A percentile compares a stretch with the other conserved stretches of the same genome.
Conservation (phyloP, 805 yeast genomes). For the Peterozyma toletana region DNA sequence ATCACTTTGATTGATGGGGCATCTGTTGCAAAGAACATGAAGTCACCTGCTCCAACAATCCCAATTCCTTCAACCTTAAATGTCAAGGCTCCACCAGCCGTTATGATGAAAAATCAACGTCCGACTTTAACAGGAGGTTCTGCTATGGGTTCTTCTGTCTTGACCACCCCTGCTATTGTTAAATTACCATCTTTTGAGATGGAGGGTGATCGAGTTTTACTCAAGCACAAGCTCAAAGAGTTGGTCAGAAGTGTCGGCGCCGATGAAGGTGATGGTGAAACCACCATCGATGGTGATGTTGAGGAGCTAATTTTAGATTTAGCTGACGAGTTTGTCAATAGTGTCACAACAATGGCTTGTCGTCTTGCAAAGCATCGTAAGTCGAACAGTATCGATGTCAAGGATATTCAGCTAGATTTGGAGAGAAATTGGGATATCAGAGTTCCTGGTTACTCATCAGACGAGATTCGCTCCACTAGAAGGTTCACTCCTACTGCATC, state of each 20-base stretch:
- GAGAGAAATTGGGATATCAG: slow-evolving; percentile 94
- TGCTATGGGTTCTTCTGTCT: slow-evolving; percentile 61
- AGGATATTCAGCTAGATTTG: slow-evolving; percentile 85
- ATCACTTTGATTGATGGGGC: slow-evolving; percentile 10
- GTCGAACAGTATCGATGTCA: slow-evolving; percentile 77
- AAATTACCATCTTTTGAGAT: slow-evolving; percentile 79
- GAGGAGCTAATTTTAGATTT: slow-evolving; percentile 85
- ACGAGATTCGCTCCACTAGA: slow-evolving; percentile 75
- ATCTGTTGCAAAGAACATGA: slow-evolving; percentile 28
- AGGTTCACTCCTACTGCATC: slow-evolving; percentile 61
- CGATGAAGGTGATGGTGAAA: slow-evolving; percentile 87
- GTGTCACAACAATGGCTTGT: slow-evolving; percentile 91
- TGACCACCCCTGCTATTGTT: slow-evolving; percentile 69
- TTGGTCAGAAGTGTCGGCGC: slow-evolving; percentile 75
- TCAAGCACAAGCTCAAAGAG: slow-evolving; percentile 85
- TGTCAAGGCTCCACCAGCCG: slow-evolving; percentile 60
- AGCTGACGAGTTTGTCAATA: slow-evolving; percentile 91
- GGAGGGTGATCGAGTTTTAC: slow-evolving; percentile 74
- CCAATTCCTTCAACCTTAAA: slow-evolving; percentile 67
- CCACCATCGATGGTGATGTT: slow-evolving; percentile 90
- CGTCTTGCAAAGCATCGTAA: slow-evolving; percentile 92
- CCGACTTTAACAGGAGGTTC: slow-evolving; percentile 84
- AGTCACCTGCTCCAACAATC: slow-evolving; percentile 55
- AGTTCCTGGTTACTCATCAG: slow-evolving; percentile 88
- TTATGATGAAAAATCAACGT: slow-evolving; percentile 57